These are phyloP conservation scores for Crithidia expoeki DNA, from an alignment of 208 protist genomes.

Conservation along the genomic window DNA sequence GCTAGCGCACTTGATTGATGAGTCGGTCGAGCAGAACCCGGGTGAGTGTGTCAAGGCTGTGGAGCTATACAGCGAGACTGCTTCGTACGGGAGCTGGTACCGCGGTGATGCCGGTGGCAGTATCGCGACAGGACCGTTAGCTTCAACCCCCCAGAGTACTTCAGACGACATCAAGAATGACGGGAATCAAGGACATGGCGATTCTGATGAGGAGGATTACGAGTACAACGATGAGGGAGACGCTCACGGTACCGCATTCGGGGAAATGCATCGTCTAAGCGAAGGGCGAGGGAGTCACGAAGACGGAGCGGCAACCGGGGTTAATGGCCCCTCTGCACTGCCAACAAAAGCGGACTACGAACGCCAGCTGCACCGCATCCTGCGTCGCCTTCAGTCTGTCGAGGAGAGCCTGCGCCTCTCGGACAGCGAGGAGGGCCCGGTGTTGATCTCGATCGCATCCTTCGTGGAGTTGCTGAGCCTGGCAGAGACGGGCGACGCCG, in stretches of 20 bases:
- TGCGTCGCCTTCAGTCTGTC: slow-evolving; percentile 20
- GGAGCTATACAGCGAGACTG: slow-evolving; percentile 46
- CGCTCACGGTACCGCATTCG: background rate
- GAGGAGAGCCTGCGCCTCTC: slow-evolving; percentile 23
- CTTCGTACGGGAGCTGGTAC: slow-evolving; percentile 52
- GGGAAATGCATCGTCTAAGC: background rate
- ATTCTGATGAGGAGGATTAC: too few species aligned
- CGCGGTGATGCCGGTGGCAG: slow-evolving; percentile 9
- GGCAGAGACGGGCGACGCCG: slow-evolving; percentile 53
- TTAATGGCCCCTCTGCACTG: background rate
- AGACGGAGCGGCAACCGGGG: background rate
- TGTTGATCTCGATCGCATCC: slow-evolving; percentile 32
- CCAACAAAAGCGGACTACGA: slow-evolving; percentile 23
- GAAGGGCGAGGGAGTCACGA: background rate
- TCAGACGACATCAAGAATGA: too few species aligned
- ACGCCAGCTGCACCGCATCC: slow-evolving; percentile 10
- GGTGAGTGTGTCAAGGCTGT: slow-evolving; percentile 46
- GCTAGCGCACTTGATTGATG: slow-evolving; percentile 51
- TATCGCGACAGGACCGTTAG: background rate
- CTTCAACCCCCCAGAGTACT: too few species aligned
- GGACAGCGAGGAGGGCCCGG: slow-evolving; percentile 26
- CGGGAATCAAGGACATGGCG: too few species aligned
- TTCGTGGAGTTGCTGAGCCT: slow-evolving; percentile 63
- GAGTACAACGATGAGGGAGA: background rate
- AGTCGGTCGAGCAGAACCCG: slow-evolving; percentile 1